A percentile compares a stretch with the other conserved stretches of the same genome.
phyloP scores from a whole-genome alignment of 495 filamentous ascomycete species.

The Clohesyomyces aquaticus region DNA sequence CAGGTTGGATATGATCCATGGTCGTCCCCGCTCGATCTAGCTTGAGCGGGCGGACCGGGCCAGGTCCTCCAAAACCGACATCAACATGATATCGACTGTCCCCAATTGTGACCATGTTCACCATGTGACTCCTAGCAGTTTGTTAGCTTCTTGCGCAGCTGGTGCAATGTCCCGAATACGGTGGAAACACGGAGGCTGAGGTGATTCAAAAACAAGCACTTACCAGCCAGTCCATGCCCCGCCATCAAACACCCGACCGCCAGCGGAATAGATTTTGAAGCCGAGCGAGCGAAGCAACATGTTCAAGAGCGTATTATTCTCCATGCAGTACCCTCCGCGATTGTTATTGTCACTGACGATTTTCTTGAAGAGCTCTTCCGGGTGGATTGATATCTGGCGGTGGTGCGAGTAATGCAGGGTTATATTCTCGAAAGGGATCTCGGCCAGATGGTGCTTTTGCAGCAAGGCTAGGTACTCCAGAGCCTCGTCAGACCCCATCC shows the following conservation, averaged over 20 bases:
- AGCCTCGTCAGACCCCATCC: conserved; percentile 21
- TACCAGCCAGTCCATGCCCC: conserved; percentile 42
- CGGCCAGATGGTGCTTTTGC: conserved; percentile 57
- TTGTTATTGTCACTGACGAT: conserved; percentile 58
- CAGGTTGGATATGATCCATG: conserved; percentile 49
- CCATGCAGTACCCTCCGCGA: conserved; percentile 80
- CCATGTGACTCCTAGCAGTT: conserved; percentile 62
- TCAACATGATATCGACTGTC: conserved; percentile 63
- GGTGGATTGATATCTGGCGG: conserved; percentile 56
- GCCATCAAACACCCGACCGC: conserved; percentile 47
- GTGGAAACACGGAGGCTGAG: neutral
- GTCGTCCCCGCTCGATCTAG: conserved; percentile 50
- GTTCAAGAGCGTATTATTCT: conserved; percentile 70
- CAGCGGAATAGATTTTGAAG: conserved; percentile 59
- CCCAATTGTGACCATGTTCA: conserved; percentile 66
- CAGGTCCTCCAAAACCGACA: conserved; percentile 71
- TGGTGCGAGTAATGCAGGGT: conserved; percentile 62
- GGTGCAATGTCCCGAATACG: too few relatives aligned
- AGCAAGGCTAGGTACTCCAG: conserved; percentile 47
- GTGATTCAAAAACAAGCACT: conserved; percentile 12
- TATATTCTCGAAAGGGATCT: conserved; percentile 74
- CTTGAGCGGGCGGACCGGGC: conserved; percentile 59
- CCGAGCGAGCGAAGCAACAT: conserved; percentile 66
- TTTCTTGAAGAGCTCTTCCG: conserved; percentile 64
- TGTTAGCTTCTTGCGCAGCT: neutral